These are phyloP conservation scores for Talaromyces wortmannii DNA, from an alignment of 495 filamentous ascomycete species.

Conservation along the genomic window DNA sequence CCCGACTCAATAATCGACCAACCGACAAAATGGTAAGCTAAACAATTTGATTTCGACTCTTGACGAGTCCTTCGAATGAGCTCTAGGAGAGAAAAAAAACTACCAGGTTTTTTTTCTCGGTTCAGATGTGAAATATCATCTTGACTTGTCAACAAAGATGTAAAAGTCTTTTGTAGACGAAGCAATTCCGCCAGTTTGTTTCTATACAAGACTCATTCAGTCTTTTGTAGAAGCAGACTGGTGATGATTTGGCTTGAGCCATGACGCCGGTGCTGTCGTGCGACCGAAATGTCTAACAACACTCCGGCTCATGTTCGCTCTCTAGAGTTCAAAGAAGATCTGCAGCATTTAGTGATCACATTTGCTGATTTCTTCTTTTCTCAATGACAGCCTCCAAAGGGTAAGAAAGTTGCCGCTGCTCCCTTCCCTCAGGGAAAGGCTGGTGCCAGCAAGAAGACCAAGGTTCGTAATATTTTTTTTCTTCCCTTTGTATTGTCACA, in stretches of 20 bases:
- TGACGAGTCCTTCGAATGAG: conserved; percentile 22
- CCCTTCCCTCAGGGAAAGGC: conserved; percentile 94
- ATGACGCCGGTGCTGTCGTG: conserved; percentile 22
- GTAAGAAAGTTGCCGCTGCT: conserved; percentile 92
- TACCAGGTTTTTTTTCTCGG: conserved; percentile 12
- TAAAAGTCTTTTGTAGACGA: conserved; percentile 11
- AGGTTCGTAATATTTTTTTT: conserved; percentile 56
- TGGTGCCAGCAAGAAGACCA: conserved; percentile 85
- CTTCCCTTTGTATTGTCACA: conserved; percentile 5
- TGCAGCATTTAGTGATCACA: conserved; percentile 63
- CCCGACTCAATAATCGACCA: conserved; percentile 41
- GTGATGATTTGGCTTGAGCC: conserved; percentile 84
- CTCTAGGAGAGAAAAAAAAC: conserved; percentile 26
- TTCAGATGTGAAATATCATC: conserved; percentile 25
- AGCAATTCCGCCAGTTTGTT: conserved; percentile 33
- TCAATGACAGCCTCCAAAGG: conserved; percentile 99
- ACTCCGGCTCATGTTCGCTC: conserved; percentile 43
- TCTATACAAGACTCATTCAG: conserved; percentile 10
- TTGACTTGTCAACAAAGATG: neutral
- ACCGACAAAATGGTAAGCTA: conserved; percentile 49
- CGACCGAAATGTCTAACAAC: conserved; percentile 50
- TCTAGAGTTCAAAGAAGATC: conserved; percentile 92
- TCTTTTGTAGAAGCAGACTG: conserved; percentile 24
- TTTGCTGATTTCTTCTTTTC: conserved; percentile 96
- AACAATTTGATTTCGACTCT: conserved; percentile 16